phyloP scores from a whole-genome alignment of 139 green algal genomes.

The Chlamydomonas schloesseri region DNA sequence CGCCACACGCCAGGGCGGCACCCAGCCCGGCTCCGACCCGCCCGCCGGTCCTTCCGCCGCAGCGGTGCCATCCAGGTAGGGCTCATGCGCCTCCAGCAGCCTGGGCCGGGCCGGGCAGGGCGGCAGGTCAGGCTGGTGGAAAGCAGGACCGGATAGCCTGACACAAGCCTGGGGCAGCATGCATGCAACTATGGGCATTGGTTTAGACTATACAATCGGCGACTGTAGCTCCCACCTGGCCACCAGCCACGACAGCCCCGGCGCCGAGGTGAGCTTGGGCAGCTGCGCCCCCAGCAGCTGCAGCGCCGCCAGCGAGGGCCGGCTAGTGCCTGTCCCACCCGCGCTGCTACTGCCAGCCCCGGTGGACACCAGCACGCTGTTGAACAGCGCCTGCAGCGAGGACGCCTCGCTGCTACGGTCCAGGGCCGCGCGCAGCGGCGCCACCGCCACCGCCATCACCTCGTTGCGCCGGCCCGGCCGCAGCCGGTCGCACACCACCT shows the following conservation, averaged over 20 bases:
- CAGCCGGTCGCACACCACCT: conserved; percentile 23
- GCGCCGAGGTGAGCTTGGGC: conserved; percentile 7
- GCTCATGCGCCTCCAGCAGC: conserved; percentile 18
- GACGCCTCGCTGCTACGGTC: background rate
- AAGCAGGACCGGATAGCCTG: too few species aligned
- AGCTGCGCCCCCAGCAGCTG: conserved; percentile 23
- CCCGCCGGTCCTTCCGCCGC: background rate
- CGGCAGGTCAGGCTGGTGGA: background rate
- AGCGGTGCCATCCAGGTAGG: background rate
- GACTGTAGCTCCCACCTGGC: background rate
- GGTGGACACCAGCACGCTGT: background rate
- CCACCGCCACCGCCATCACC: background rate
- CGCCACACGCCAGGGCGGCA: conserved; percentile 24
- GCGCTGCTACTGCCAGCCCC: too few species aligned
- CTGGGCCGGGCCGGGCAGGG: background rate
- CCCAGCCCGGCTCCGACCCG: background rate
- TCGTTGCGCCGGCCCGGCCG: conserved; percentile 11
- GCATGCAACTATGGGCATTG: too few species aligned
- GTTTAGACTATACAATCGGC: too few species aligned
- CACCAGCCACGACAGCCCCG: conserved; percentile 31
- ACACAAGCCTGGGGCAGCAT: too few species aligned
- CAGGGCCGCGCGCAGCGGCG: background rate
- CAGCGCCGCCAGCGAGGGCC: background rate
- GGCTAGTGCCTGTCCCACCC: background rate
- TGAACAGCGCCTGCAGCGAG: conserved; percentile 10